Evolutionary conservation across 75 land plant species (phyloP).

Genomic region (Pinus tabuliformis): DNA sequence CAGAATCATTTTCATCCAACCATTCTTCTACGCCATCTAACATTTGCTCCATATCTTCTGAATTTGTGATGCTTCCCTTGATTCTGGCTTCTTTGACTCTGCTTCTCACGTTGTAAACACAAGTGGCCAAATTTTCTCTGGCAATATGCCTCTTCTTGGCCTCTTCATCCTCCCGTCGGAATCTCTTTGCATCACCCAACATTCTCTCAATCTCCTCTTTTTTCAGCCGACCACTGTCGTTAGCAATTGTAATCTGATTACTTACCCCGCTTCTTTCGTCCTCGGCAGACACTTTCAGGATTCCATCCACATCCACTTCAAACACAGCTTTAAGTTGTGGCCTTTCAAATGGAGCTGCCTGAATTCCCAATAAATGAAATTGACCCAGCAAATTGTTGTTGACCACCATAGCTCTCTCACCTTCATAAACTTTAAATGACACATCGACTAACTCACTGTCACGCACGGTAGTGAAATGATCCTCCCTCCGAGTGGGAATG

Average conservation of each 20-base stretch:
- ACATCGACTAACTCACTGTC: neutral
- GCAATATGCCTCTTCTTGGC: neutral
- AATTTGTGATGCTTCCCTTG: too few species aligned
- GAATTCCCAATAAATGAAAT: neutral
- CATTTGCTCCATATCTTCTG: too few species aligned
- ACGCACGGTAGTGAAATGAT: neutral
- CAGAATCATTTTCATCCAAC: too few species aligned
- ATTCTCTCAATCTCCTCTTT: too few species aligned
- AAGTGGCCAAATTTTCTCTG: neutral
- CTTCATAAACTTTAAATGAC: neutral
- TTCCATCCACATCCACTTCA: neutral
- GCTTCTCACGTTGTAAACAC: too few species aligned
- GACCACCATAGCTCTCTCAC: neutral
- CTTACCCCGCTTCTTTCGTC: constrained; percentile 3
- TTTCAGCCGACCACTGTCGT: neutral
- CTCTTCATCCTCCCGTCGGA: neutral
- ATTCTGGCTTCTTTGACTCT: too few species aligned
- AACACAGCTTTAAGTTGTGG: too few species aligned
- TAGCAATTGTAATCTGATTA: neutral
- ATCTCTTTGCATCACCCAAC: neutral
- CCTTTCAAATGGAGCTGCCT: too few species aligned
- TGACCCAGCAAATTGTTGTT: neutral
- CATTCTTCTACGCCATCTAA: too few species aligned
- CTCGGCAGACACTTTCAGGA: constrained; percentile 6
- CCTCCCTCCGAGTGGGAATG: neutral